Percentiles rank a stretch among this genome's conserved stretches.
Evolutionary conservation across 2,329 filamentous ascomycete species (phyloP).

Genomic region (Aspergillus brunneoviolaceus): DNA sequence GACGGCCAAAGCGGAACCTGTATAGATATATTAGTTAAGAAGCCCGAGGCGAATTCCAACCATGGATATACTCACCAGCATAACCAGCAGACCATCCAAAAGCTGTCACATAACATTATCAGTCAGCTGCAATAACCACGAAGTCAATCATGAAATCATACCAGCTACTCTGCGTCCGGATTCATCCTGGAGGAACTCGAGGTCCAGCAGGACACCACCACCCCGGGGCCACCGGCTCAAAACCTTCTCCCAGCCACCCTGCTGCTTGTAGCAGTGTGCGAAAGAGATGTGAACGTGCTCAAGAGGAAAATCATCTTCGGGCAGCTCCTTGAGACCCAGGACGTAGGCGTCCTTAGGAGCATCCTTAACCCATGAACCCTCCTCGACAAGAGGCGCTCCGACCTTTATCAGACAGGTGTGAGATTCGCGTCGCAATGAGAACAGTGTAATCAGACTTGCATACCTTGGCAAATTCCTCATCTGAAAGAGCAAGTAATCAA

Average conservation of each 20-base stretch:
- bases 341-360: conserved; percentile 69
- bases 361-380: conserved; percentile 64
- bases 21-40: conserved; percentile 10
- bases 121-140: conserved; percentile 2
- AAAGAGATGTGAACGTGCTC: conserved; percentile 73
- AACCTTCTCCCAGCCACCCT: conserved; percentile 75
- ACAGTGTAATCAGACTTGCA: background rate
- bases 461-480: conserved; percentile 39
- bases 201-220: conserved; percentile 74
- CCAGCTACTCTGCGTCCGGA: conserved; percentile 58
- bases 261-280: conserved; percentile 73
- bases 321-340: conserved; percentile 75
- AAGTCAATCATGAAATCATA: conserved; percentile 16
- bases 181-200: conserved; percentile 81
- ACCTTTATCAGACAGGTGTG: conserved; percentile 38
- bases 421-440: background rate
- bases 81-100: conserved; percentile 71
- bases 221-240: conserved; percentile 77
- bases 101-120: conserved; percentile 25
- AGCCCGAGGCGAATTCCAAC: background rate
- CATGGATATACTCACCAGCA: conserved; percentile 44
- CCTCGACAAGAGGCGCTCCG: conserved; percentile 65
- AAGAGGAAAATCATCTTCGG: conserved; percentile 67
- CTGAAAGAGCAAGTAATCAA: conserved; percentile 14
- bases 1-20: conserved; percentile 68